phyloP scores from a whole-genome alignment of 2,329 filamentous ascomycete species.

The Helotiales sp. region DNA sequence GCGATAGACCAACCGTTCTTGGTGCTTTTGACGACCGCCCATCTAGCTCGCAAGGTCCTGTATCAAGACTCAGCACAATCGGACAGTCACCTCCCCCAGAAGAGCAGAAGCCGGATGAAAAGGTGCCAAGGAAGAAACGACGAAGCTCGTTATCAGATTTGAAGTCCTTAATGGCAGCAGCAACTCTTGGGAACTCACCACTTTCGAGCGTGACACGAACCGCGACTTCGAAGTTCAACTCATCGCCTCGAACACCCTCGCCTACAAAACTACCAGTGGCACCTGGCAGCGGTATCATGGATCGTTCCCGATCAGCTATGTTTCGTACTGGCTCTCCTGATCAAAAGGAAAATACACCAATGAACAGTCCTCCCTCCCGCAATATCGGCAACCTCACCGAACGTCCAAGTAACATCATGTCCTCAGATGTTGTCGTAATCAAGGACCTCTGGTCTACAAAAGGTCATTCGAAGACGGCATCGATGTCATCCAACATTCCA shows the following conservation, averaged over 20 bases:
- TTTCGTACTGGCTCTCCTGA: slow-evolving; percentile 28
- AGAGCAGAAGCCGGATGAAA: slow-evolving; percentile 42
- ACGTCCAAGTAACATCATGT: slow-evolving; percentile 33
- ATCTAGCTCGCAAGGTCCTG: slow-evolving; percentile 51
- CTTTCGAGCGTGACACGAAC: slow-evolving; percentile 29
- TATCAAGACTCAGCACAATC: slow-evolving; percentile 32
- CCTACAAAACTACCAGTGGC: slow-evolving; percentile 34
- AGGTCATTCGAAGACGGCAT: slow-evolving; percentile 28
- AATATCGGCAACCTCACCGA: slow-evolving; percentile 32
- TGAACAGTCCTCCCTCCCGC: slow-evolving; percentile 14
- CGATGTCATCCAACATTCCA: slow-evolving; percentile 36
- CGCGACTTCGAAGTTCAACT: slow-evolving; percentile 26
- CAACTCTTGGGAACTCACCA: slow-evolving; percentile 48
- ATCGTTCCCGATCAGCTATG: slow-evolving; percentile 25
- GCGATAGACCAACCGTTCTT: slow-evolving; percentile 60
- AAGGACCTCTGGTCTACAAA: slow-evolving; percentile 33
- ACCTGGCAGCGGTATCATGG: slow-evolving; percentile 23
- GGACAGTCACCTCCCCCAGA: slow-evolving; percentile 39
- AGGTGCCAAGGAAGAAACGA: slow-evolving; percentile 70
- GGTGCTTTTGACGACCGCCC: slow-evolving; percentile 66
- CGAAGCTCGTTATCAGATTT: slow-evolving; percentile 91
- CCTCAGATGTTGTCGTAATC: slow-evolving; percentile 24
- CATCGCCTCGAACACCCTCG: slow-evolving; percentile 34
- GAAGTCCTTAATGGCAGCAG: slow-evolving; percentile 64
- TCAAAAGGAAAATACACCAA: slow-evolving; percentile 31